Percentiles rank a stretch among this genome's conserved stretches.
phyloP scores from a whole-genome alignment of 2,329 filamentous ascomycete species.

The Apiospora hydei region DNA sequence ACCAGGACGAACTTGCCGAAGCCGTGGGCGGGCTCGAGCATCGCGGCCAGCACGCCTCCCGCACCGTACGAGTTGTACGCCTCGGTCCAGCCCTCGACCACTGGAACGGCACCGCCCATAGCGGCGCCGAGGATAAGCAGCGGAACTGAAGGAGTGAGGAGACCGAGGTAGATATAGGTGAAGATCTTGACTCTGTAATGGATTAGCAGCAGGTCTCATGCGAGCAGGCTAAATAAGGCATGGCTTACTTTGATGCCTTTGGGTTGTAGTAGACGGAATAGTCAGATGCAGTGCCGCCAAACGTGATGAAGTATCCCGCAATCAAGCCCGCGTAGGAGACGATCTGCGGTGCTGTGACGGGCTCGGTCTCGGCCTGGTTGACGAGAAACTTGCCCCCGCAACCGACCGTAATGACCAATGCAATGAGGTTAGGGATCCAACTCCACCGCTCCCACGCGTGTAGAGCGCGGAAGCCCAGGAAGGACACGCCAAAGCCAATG shows the following conservation, averaged over 20 bases:
- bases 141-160: conserved; percentile 56
- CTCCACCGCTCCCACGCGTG: conserved; percentile 64
- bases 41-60: conserved; percentile 35
- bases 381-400: conserved; percentile 58
- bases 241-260: conserved; percentile 47
- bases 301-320: conserved; percentile 62
- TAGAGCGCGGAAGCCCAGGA: conserved; percentile 61
- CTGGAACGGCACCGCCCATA: conserved; percentile 35
- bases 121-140: conserved; percentile 51
- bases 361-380: conserved; percentile 29
- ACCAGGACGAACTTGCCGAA: conserved; percentile 48
- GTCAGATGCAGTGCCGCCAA: conserved; percentile 62
- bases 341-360: conserved; percentile 37
- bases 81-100: conserved; percentile 33
- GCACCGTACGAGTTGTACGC: conserved; percentile 34
- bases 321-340: conserved; percentile 55
- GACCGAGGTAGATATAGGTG: conserved; percentile 58
- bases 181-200: conserved; percentile 48
- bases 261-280: conserved; percentile 64
- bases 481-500: conserved; percentile 59
- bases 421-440: conserved; percentile 62
- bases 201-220: conserved; percentile 20
- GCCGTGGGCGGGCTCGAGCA: conserved; percentile 39
- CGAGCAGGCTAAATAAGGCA: background rate
- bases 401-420: conserved; percentile 59